Conservation (phyloP, 2,329 filamentous ascomycete genomes). For the Aspergillus aculeatus region DNA sequence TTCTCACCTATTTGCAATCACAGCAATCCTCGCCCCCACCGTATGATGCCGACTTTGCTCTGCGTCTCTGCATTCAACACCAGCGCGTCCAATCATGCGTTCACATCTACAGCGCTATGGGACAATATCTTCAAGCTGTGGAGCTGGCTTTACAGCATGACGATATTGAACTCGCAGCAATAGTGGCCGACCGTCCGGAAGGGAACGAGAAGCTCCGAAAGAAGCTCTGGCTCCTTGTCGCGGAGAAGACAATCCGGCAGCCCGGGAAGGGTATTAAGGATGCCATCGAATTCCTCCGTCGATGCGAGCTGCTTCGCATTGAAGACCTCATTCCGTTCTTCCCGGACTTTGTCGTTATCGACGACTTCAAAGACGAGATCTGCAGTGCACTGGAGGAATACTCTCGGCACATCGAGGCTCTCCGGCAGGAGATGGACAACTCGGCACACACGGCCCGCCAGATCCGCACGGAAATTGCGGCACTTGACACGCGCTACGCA, state of each 20-base stretch:
- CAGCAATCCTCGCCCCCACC: conserved; percentile 81
- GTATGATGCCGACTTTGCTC: conserved; percentile 94
- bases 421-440: conserved; percentile 96
- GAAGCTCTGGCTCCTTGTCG: conserved; percentile 91
- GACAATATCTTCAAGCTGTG: conserved; percentile 88
- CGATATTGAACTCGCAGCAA: conserved; percentile 83
- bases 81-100: conserved; percentile 91
- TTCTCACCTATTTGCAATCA: conserved; percentile 85
- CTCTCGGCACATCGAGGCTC: conserved; percentile 78
- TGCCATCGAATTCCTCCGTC: conserved; percentile 88
- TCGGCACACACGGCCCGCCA: conserved; percentile 82
- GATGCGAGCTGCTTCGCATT: conserved; percentile 87
- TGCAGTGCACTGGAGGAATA: conserved; percentile 93
- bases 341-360: conserved; percentile 96
- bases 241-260: conserved; percentile 82
- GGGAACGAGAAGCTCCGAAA: conserved; percentile 79
- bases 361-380: conserved; percentile 99
- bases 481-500: conserved; percentile 83
- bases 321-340: conserved; percentile 98
- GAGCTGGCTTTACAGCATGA: conserved; percentile 87
- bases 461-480: conserved; percentile 85
- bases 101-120: conserved; percentile 96
- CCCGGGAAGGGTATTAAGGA: conserved; percentile 84
- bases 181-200: conserved; percentile 80
- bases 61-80: conserved; percentile 92